Conservation (phyloP, 169 alveolate genomes). For the Babesia divergens region DNA sequence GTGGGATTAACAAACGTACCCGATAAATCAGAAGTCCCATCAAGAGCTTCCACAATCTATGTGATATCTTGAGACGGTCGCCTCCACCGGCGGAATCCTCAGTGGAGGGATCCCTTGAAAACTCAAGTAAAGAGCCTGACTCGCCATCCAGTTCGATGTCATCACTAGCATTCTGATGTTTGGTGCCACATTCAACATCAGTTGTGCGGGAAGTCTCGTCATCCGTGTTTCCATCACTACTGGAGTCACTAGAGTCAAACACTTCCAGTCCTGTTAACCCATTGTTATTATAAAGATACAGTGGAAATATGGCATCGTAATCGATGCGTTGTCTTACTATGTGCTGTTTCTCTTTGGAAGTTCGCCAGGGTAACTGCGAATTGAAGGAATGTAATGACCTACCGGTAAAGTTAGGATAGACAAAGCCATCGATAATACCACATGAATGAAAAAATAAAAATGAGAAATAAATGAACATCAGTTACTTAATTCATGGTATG, state of each 20-base stretch:
- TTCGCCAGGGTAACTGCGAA: not conserved
- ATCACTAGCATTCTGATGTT: too few species aligned
- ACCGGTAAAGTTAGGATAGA: not conserved
- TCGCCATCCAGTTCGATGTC: not conserved
- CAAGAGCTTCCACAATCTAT: constrained; percentile 42
- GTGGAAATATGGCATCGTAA: too few species aligned
- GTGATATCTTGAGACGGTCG: constrained; percentile 36
- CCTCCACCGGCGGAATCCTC: not conserved
- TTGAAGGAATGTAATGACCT: not conserved
- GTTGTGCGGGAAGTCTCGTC: too few species aligned
- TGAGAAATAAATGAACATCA: not conserved
- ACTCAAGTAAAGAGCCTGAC: not conserved
- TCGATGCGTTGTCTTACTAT: too few species aligned
- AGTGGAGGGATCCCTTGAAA: not conserved
- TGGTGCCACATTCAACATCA: too few species aligned
- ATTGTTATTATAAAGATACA: too few species aligned
- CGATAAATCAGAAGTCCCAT: constrained; percentile 49
- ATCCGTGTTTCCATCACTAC: too few species aligned
- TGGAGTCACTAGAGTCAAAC: too few species aligned
- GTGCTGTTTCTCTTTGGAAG: not conserved
- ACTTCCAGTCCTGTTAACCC: too few species aligned
- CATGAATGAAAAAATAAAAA: not conserved
- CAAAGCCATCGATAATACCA: not conserved
- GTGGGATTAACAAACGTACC: constrained; percentile 10
- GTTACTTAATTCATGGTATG: not conserved